phyloP scores from a whole-genome alignment of 2,329 filamentous ascomycete genomes.

The Paracorniculantispora psalliotae region DNA sequence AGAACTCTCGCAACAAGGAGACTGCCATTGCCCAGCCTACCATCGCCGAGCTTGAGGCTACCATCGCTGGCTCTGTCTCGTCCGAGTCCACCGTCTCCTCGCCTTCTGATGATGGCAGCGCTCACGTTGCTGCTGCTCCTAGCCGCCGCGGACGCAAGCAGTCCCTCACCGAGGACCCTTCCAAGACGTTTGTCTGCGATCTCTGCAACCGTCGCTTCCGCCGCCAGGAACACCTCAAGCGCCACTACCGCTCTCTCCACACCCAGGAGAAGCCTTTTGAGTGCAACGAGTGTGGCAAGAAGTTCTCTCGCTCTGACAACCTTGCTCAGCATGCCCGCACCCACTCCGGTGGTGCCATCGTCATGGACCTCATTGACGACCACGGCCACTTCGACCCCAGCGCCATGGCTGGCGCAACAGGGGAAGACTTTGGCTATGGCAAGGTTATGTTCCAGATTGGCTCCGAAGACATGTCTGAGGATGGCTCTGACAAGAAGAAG shows the following conservation, averaged over 20 bases:
- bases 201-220: slow-evolving; percentile 96
- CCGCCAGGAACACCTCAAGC: slow-evolving; percentile 96
- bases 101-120: slow-evolving; percentile 39
- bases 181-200: slow-evolving; percentile 96
- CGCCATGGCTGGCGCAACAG: slow-evolving; percentile 39
- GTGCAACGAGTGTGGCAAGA: slow-evolving; percentile 97
- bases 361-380: slow-evolving; percentile 82
- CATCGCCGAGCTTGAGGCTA: slow-evolving; percentile 31
- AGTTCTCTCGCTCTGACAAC: slow-evolving; percentile 97
- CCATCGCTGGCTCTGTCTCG: slow-evolving; percentile 31
- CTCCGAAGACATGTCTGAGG: slow-evolving; percentile 58
- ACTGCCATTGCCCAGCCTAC: slow-evolving; percentile 37
- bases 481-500: slow-evolving; percentile 48
- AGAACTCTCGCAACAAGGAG: slow-evolving; percentile 42
- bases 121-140: slow-evolving; percentile 49
- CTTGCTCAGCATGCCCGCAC: slow-evolving; percentile 93
- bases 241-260: slow-evolving; percentile 96
- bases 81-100: slow-evolving; percentile 36
- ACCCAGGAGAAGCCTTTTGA: slow-evolving; percentile 98
- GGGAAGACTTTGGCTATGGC: slow-evolving; percentile 65
- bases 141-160: slow-evolving; percentile 97
- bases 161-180: slow-evolving; percentile 93
- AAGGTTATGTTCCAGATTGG: slow-evolving; percentile 79
- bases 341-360: slow-evolving; percentile 82
- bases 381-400: slow-evolving; percentile 48